phyloP scores from a whole-genome alignment of 2,329 filamentous ascomycete species.

The Balansia obtecta region DNA sequence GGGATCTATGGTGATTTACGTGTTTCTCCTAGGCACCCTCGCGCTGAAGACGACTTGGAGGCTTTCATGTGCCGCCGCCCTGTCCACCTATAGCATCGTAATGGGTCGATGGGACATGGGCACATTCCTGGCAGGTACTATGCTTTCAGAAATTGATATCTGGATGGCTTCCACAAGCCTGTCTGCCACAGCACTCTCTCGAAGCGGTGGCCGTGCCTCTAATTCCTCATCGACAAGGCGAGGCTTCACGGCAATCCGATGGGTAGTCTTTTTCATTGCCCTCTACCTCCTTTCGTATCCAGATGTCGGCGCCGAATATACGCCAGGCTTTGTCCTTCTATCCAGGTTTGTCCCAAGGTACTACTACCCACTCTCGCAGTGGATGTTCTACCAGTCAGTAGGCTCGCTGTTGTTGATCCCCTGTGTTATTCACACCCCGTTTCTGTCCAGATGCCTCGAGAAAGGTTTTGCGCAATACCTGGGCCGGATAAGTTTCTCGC shows the following conservation, averaged over 20 bases:
- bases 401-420: conserved; percentile 24
- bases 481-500: conserved; percentile 26
- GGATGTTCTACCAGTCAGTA: conserved; percentile 28
- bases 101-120: conserved; percentile 29
- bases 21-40: conserved; percentile 26
- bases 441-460: conserved; percentile 19
- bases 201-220: not conserved
- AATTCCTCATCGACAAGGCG: not conserved
- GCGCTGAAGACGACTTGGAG: conserved; percentile 23
- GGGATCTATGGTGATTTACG: conserved; percentile 27
- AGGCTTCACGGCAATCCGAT: conserved; percentile 10
- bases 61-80: conserved; percentile 14
- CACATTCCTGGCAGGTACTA: conserved; percentile 24
- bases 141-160: conserved; percentile 25
- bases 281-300: conserved; percentile 28
- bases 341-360: conserved; percentile 22
- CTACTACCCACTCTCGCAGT: conserved; percentile 23
- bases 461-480: conserved; percentile 22
- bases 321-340: conserved; percentile 23
- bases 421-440: conserved; percentile 21
- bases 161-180: not conserved
- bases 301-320: conserved; percentile 24
- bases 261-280: conserved; percentile 17
- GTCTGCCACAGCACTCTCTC: not conserved
- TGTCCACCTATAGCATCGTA: conserved; percentile 21